Conservation (phyloP, 257 asterid species). For the Prunella vulgaris region DNA sequence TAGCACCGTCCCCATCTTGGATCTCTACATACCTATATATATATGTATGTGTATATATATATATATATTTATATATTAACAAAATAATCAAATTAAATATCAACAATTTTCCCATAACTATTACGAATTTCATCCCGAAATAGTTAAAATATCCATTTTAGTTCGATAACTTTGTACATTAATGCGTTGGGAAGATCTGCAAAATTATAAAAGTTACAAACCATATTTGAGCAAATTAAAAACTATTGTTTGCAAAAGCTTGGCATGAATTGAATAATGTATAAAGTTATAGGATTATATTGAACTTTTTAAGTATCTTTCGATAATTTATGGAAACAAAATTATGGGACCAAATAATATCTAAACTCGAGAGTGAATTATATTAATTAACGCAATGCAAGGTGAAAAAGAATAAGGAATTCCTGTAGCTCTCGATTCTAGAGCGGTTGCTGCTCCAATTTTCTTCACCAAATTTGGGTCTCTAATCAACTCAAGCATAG, state of each 20-base stretch:
- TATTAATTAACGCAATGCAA: constrained; percentile 50
- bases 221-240: too few species aligned
- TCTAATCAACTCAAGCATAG: constrained; percentile 25
- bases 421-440: constrained; percentile 66
- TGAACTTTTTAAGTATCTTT: too few species aligned
- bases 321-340: too few species aligned
- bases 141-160: too few species aligned
- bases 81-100: neutral
- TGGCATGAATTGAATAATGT: too few species aligned
- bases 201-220: too few species aligned
- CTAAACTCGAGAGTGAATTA: neutral
- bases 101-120: neutral
- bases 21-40: constrained; percentile 68
- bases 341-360: too few species aligned
- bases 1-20: constrained; percentile 90
- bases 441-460: constrained; percentile 78
- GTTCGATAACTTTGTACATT: too few species aligned
- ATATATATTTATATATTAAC: neutral
- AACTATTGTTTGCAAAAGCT: too few species aligned
- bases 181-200: too few species aligned
- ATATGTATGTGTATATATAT: constrained; percentile 10
- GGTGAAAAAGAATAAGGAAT: constrained; percentile 63
- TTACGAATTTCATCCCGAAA: too few species aligned
- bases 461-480: constrained; percentile 52
- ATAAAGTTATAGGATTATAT: too few species aligned